Percentiles rank a stretch among this genome's conserved stretches.
phyloP scores from a whole-genome alignment of 1,284 basidiomycete species.

The Microstroma glucosiphilum region DNA sequence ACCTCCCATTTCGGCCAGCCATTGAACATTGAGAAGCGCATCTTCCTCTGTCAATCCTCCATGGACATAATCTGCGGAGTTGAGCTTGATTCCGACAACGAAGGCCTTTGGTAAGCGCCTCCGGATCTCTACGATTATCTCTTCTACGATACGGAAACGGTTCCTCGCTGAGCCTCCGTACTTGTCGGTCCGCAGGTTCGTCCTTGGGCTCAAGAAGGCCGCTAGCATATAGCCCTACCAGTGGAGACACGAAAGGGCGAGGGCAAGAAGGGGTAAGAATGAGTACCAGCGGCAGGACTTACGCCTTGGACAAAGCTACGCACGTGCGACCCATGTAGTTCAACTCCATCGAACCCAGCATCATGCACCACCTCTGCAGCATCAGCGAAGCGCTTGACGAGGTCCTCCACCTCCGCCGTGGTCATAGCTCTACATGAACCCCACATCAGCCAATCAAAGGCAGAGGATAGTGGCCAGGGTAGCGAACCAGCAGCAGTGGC shows the following conservation, averaged over 20 bases:
- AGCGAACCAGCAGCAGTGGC: constrained; percentile 42
- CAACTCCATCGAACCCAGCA: constrained; percentile 79
- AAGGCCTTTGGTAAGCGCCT: constrained; percentile 61
- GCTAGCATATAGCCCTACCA: constrained; percentile 62
- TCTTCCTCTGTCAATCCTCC: constrained; percentile 55
- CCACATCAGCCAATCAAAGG: constrained; percentile 53
- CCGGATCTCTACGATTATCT: constrained; percentile 63
- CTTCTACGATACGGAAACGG: constrained; percentile 58
- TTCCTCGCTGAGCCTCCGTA: constrained; percentile 57
- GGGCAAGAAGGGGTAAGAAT: constrained; percentile 51
- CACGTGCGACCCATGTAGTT: constrained; percentile 75
- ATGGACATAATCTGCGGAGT: constrained; percentile 72
- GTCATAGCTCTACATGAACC: constrained; percentile 56
- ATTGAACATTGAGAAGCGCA: constrained; percentile 62
- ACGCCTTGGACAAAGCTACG: neutral
- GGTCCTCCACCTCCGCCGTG: constrained; percentile 59
- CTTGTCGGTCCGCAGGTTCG: constrained; percentile 63
- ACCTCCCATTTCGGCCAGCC: constrained; percentile 62
- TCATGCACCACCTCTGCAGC: constrained; percentile 64
- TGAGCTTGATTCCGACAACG: constrained; percentile 71
- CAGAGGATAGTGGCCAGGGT: constrained; percentile 20
- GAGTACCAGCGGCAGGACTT: constrained; percentile 21
- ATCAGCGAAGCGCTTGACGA: constrained; percentile 64
- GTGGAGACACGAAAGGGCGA: constrained; percentile 51
- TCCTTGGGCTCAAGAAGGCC: constrained; percentile 72